A percentile compares a stretch with the other conserved stretches of the same genome.
These are phyloP conservation scores for Fusarium subglutinans DNA, from an alignment of 2,329 filamentous ascomycete genomes.

Conservation along the genomic window DNA sequence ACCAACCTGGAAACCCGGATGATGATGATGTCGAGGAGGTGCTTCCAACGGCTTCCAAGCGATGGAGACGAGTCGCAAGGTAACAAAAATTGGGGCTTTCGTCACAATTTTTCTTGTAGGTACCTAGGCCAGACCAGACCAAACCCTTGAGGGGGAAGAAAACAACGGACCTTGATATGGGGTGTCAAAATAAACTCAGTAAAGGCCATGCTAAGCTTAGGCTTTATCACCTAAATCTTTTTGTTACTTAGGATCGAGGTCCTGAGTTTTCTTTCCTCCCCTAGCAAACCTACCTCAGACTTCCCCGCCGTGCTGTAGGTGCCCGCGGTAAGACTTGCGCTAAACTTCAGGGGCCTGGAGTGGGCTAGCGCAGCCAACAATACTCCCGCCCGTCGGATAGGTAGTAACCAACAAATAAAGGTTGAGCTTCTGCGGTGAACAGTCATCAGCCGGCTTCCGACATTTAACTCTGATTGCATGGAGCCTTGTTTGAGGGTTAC, in stretches of 20 bases:
- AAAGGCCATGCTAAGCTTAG: too few species aligned
- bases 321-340: slow-evolving; percentile 23
- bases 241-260: too few species aligned
- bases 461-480: background rate
- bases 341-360: slow-evolving; percentile 25
- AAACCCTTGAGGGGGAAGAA: background rate
- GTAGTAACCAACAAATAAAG: slow-evolving; percentile 13
- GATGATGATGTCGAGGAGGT: slow-evolving; percentile 40
- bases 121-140: background rate
- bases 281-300: slow-evolving; percentile 11
- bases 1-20: slow-evolving; percentile 28
- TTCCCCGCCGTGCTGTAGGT: slow-evolving; percentile 32
- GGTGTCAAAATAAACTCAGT: too few species aligned
- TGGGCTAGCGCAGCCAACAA: slow-evolving; percentile 24
- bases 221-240: too few species aligned
- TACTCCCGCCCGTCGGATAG: background rate
- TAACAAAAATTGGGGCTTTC: slow-evolving; percentile 42
- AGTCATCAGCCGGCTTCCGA: slow-evolving; percentile 32
- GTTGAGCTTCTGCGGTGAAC: background rate
- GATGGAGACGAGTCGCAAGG: slow-evolving; percentile 32
- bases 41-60: slow-evolving; percentile 41
- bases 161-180: too few species aligned
- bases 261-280: too few species aligned
- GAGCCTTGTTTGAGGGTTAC: background rate
- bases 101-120: slow-evolving; percentile 45